phyloP scores from a whole-genome alignment of 495 filamentous ascomycete genomes.

The Penicillium verhagenii region DNA sequence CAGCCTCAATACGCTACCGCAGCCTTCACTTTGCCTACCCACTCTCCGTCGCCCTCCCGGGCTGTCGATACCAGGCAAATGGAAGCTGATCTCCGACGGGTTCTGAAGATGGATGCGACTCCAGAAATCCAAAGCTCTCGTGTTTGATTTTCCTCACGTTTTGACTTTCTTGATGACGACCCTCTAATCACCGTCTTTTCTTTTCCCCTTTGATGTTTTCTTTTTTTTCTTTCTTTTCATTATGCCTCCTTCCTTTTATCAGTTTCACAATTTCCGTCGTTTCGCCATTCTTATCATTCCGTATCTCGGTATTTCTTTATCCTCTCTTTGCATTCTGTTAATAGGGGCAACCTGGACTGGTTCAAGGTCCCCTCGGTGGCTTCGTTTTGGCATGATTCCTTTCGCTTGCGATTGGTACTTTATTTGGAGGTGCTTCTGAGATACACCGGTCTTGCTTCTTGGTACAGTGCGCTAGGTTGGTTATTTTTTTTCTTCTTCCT shows the following conservation, averaged over 20 bases:
- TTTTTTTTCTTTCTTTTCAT: background rate
- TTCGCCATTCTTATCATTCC: background rate
- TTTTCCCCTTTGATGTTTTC: background rate
- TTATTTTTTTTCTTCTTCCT: background rate
- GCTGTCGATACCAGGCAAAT: slow-evolving; percentile 45
- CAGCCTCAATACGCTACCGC: slow-evolving; percentile 23
- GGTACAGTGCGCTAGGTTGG: slow-evolving; percentile 11
- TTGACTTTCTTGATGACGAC: background rate
- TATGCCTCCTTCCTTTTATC: slow-evolving; percentile 32
- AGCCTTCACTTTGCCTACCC: slow-evolving; percentile 23
- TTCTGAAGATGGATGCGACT: slow-evolving; percentile 49
- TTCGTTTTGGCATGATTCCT: slow-evolving; percentile 10
- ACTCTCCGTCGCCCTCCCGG: slow-evolving; percentile 26
- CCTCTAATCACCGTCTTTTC: background rate
- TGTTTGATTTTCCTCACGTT: slow-evolving; percentile 13
- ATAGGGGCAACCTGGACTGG: slow-evolving; percentile 23
- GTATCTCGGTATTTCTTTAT: slow-evolving; percentile 5
- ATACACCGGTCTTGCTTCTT: slow-evolving; percentile 20
- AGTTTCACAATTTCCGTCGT: background rate
- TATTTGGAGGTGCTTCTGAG: slow-evolving; percentile 18
- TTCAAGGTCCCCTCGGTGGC: slow-evolving; percentile 22
- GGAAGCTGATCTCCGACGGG: slow-evolving; percentile 54
- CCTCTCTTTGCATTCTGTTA: slow-evolving; percentile 14
- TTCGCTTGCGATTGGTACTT: slow-evolving; percentile 14
- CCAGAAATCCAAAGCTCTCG: slow-evolving; percentile 38